A percentile compares a stretch with the other conserved stretches of the same genome.
Conservation (phyloP, 2,329 filamentous ascomycete genomes). For the Talaromyces rugulosus region DNA sequence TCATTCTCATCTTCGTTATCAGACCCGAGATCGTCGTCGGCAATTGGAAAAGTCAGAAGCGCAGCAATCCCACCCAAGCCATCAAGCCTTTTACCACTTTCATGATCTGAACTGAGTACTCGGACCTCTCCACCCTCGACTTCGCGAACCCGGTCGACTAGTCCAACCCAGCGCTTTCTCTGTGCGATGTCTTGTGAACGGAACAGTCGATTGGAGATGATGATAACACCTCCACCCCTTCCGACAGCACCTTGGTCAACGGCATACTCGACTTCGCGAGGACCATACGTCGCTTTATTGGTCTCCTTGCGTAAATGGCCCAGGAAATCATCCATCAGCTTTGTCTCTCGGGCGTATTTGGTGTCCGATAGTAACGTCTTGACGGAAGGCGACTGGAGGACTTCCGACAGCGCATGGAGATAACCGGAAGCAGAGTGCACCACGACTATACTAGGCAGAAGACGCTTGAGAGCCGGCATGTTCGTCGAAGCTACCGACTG, state of each 20-base stretch:
- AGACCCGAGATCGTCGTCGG: slow-evolving; percentile 71
- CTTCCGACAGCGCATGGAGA: slow-evolving; percentile 80
- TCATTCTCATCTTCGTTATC: slow-evolving; percentile 27
- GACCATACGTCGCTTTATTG: slow-evolving; percentile 85
- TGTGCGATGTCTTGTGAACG: slow-evolving; percentile 73
- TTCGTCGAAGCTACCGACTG: slow-evolving; percentile 58
- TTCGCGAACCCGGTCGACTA: slow-evolving; percentile 84
- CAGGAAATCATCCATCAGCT: slow-evolving; percentile 79
- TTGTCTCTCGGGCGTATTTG: slow-evolving; percentile 80
- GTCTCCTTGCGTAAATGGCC: slow-evolving; percentile 76
- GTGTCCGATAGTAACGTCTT: slow-evolving; percentile 74
- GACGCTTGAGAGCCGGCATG: slow-evolving; percentile 61
- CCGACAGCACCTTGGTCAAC: slow-evolving; percentile 86
- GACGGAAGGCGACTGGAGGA: slow-evolving; percentile 77
- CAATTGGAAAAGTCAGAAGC: slow-evolving; percentile 81
- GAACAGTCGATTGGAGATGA: slow-evolving; percentile 86
- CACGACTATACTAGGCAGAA: slow-evolving; percentile 58
- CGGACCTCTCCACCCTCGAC: slow-evolving; percentile 78
- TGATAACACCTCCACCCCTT: slow-evolving; percentile 73
- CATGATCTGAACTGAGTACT: slow-evolving; percentile 88
- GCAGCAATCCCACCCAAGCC: slow-evolving; percentile 84
- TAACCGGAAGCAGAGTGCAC: slow-evolving; percentile 84
- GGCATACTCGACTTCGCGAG: slow-evolving; percentile 73
- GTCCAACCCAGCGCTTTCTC: slow-evolving; percentile 72
- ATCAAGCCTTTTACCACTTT: slow-evolving; percentile 82